Conservation (phyloP, 768 basidiomycete species). For the Russula abietina region DNA sequence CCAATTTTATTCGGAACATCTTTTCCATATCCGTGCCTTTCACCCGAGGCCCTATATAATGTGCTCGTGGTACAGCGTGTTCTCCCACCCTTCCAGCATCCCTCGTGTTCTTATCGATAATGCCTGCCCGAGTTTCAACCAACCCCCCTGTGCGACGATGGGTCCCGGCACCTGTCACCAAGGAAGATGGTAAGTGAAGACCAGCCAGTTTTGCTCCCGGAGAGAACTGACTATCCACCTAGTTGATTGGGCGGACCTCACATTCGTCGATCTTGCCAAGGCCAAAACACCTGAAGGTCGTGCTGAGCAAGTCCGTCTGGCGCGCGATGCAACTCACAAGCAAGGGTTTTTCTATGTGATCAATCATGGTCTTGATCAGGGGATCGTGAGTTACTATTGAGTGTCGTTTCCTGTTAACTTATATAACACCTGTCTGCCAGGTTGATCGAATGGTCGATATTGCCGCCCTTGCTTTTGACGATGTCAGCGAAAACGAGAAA, state of each 20-base stretch:
- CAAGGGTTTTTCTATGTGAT: conserved; percentile 45
- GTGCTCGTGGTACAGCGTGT: not conserved
- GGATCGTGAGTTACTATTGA: conserved; percentile 32
- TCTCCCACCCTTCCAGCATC: not conserved
- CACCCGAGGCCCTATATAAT: conserved; percentile 6
- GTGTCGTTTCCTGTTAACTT: not conserved
- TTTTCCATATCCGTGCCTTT: conserved; percentile 10
- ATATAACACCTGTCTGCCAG: not conserved
- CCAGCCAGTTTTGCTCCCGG: not conserved
- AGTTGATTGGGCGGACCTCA: conserved; percentile 37
- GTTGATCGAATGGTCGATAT: conserved; percentile 35
- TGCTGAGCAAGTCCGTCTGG: conserved; percentile 29
- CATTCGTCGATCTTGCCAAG: conserved; percentile 33
- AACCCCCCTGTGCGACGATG: conserved; percentile 26
- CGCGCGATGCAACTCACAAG: conserved; percentile 32
- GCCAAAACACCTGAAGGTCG: conserved; percentile 32
- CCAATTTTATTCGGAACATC: conserved; percentile 2
- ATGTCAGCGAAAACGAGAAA: conserved; percentile 34
- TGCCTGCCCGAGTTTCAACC: conserved; percentile 22
- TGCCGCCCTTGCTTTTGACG: conserved; percentile 33
- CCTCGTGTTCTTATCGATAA: not conserved
- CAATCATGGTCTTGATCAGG: conserved; percentile 42
- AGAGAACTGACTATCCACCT: not conserved
- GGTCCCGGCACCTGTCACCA: conserved; percentile 27
- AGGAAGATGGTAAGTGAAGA: conserved; percentile 23